Evolutionary conservation across 2,329 filamentous ascomycete species (phyloP).

Genomic region (Coniella vitis): DNA sequence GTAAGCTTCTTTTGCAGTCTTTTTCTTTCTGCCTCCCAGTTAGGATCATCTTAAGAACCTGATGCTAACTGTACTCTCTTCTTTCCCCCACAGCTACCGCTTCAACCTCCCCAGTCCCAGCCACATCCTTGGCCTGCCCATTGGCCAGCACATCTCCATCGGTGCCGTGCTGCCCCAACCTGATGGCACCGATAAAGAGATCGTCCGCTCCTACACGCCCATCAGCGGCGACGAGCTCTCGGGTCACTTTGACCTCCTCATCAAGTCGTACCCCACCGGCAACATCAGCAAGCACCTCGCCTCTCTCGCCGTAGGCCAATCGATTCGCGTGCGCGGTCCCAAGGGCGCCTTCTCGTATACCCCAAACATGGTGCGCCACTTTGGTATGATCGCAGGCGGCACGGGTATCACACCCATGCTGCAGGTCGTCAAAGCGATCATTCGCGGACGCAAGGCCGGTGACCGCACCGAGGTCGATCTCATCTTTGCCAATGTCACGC

Average conservation of each 20-base stretch:
- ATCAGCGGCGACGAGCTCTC: slow-evolving; percentile 84
- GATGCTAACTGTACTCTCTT: not conserved
- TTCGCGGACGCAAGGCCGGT: slow-evolving; percentile 68
- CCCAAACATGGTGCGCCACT: slow-evolving; percentile 91
- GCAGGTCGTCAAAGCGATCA: slow-evolving; percentile 87
- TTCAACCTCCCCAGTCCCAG: slow-evolving; percentile 74
- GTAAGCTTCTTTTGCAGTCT: slow-evolving; percentile 48
- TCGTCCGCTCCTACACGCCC: slow-evolving; percentile 87
- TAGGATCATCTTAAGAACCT: no score
- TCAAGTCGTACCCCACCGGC: slow-evolving; percentile 95
- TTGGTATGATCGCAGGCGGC: slow-evolving; percentile 96
- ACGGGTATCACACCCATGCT: slow-evolving; percentile 99
- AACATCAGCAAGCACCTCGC: slow-evolving; percentile 96
- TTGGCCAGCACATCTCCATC: slow-evolving; percentile 98
- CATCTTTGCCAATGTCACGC: slow-evolving; percentile 94
- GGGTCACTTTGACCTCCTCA: slow-evolving; percentile 90
- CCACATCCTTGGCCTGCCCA: slow-evolving; percentile 88
- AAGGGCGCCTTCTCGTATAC: slow-evolving; percentile 98
- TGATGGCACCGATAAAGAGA: slow-evolving; percentile 71
- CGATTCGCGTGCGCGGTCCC: slow-evolving; percentile 84
- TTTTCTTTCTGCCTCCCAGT: slow-evolving; percentile 2
- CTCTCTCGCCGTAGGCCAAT: slow-evolving; percentile 72
- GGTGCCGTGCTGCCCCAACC: slow-evolving; percentile 63
- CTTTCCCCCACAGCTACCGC: slow-evolving; percentile 60
- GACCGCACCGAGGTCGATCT: slow-evolving; percentile 87